These are phyloP conservation scores for Pseudopyrenochaeta lycopersici DNA, from an alignment of 2,329 filamentous ascomycete species.

Conservation along the genomic window DNA sequence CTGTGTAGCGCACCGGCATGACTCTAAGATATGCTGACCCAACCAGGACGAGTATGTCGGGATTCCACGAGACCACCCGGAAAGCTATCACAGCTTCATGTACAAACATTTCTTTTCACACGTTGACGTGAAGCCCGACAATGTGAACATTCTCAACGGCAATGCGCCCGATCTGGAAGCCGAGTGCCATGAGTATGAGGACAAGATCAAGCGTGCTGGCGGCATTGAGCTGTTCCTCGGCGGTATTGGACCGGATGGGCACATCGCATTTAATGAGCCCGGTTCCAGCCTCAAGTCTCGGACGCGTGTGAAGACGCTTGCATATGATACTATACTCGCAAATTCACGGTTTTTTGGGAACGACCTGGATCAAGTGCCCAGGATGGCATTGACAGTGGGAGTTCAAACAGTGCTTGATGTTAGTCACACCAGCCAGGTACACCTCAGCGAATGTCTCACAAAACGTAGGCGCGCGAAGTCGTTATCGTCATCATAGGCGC, in stretches of 20 bases:
- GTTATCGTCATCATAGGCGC: slow-evolving; percentile 83
- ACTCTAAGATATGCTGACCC: slow-evolving; percentile 29
- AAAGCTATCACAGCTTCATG: slow-evolving; percentile 93
- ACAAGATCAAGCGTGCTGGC: slow-evolving; percentile 75
- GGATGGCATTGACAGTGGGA: slow-evolving; percentile 84
- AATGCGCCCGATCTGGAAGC: slow-evolving; percentile 78
- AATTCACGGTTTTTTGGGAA: slow-evolving; percentile 86
- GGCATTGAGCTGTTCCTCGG: slow-evolving; percentile 88
- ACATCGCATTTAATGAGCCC: slow-evolving; percentile 92
- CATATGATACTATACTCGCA: slow-evolving; percentile 85
- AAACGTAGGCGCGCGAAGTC: slow-evolving; percentile 71
- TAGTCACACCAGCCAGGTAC: slow-evolving; percentile 25
- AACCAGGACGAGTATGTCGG: slow-evolving; percentile 84
- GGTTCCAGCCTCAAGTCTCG: slow-evolving; percentile 79
- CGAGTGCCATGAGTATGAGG: slow-evolving; percentile 82
- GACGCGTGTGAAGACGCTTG: slow-evolving; percentile 85
- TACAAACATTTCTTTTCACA: slow-evolving; percentile 91
- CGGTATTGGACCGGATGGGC: slow-evolving; percentile 85
- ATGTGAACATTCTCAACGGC: slow-evolving; percentile 85
- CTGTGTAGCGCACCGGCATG: slow-evolving; percentile 28
- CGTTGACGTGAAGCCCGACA: slow-evolving; percentile 80
- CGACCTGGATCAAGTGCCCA: slow-evolving; percentile 76
- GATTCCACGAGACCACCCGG: slow-evolving; percentile 80
- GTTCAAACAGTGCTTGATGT: slow-evolving; percentile 82
- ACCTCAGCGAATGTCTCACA: slow-evolving; percentile 25